phyloP scores from a whole-genome alignment of 2,329 filamentous ascomycete genomes.

The Colletotrichum sp. region DNA sequence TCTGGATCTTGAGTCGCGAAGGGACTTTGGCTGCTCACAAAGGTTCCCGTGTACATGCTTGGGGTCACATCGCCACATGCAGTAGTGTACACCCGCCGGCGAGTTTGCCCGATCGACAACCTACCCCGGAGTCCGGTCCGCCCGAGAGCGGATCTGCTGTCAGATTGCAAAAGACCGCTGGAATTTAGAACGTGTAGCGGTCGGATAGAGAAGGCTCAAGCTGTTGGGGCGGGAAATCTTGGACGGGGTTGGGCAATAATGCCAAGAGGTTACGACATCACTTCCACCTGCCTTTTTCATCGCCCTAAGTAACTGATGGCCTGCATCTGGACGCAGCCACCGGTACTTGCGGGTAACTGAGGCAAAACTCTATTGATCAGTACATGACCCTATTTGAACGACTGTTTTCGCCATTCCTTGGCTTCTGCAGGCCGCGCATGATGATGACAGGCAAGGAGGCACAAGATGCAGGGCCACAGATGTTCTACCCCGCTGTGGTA shows the following conservation, averaged over 20 bases:
- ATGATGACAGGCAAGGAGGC: neutral
- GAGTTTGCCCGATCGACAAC: neutral
- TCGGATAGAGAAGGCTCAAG: neutral
- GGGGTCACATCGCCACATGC: slow-evolving; percentile 7
- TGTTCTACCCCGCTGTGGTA: neutral
- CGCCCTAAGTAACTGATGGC: neutral
- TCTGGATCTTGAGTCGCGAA: neutral
- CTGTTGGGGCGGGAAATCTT: neutral
- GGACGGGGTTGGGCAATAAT: neutral
- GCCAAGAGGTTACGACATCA: slow-evolving; percentile 12
- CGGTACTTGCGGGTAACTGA: neutral
- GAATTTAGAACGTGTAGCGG: neutral
- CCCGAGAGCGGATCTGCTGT: neutral
- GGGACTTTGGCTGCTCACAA: neutral
- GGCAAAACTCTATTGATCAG: neutral
- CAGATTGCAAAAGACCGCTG: neutral
- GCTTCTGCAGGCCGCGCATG: neutral
- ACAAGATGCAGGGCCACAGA: neutral
- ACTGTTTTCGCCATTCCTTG: slow-evolving; percentile 9
- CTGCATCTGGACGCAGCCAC: neutral
- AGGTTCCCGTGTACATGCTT: neutral
- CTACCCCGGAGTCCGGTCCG: neutral
- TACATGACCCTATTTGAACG: slow-evolving; percentile 5
- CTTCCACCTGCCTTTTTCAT: slow-evolving; percentile 9
- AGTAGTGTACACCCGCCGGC: neutral